These are phyloP conservation scores for Nothophaeocryptopus gaeumannii DNA, from an alignment of 2,329 filamentous ascomycete genomes.

Conservation along the genomic window DNA sequence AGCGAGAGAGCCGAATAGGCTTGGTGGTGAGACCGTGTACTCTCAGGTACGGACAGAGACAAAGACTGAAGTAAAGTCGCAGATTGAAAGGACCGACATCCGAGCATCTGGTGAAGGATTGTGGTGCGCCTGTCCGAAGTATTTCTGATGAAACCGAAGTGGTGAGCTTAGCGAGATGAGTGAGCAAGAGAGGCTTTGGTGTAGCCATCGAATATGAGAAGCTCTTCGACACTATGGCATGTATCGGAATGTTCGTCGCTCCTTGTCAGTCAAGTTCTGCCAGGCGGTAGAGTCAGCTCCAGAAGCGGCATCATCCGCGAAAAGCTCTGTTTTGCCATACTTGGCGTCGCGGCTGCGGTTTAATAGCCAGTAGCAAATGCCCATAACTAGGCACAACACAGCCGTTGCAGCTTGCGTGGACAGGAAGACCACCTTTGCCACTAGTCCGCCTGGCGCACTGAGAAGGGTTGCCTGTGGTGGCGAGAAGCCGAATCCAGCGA, in stretches of 20 bases:
- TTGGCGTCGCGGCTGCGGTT: slow-evolving; percentile 1
- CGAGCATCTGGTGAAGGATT: background rate
- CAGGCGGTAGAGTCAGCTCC: background rate
- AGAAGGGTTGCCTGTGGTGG: slow-evolving; percentile 2
- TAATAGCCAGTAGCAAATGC: background rate
- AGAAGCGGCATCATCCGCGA: background rate
- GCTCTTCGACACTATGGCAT: background rate
- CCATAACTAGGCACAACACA: background rate
- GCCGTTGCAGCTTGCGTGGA: slow-evolving; percentile 2
- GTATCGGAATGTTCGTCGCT: slow-evolving; percentile 4
- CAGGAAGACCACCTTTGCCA: slow-evolving; percentile 35
- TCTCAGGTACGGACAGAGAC: slow-evolving; percentile 2
- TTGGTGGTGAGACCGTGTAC: background rate
- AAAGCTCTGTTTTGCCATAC: background rate
- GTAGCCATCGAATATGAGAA: background rate
- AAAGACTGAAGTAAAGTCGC: background rate
- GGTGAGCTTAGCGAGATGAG: no score
- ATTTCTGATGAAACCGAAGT: background rate
- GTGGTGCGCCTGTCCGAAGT: background rate
- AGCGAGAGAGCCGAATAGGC: background rate
- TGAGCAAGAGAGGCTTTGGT: background rate
- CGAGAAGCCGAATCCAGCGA: slow-evolving; percentile 8
- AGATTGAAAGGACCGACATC: background rate
- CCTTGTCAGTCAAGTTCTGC: background rate
- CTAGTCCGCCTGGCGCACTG: slow-evolving; percentile 2